Base-by-base conservation (phyloP, 257 asterid species). In the Nicotiana knightiana region DNA sequence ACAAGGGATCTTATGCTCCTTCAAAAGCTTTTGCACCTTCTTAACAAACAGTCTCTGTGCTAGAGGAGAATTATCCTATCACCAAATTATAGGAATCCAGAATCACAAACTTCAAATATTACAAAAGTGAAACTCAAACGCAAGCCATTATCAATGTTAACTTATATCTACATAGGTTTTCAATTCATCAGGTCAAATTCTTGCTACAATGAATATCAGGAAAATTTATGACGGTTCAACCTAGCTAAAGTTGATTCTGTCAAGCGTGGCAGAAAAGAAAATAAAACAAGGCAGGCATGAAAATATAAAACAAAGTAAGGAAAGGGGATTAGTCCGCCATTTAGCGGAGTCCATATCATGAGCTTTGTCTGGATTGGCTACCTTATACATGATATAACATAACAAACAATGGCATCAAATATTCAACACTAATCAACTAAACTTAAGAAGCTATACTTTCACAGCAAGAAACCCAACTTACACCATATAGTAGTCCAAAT, bases 11-110 rank as follows among this genome's bases (percentile, higher is more conserved):
- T 85, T 83, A 26, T 86, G 93, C 83, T 81, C 90, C 81, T 64
- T 90, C 86, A 91, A 82, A 79, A 92, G 89, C 90, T 87, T 93
- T 84, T 86, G 89, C 84, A 91, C 77, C 89, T 94, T 92, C 83
- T 80, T 86, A 83, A 91, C 84, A 85, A 94, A 90, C 82, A 91
- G 83, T 87, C 92, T 88, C 57, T 94, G 93, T 61, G 88, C 85
- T 67, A 35, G 53, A 64, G 89, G 88, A 82, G 90, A 89, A 48
- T 85, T 77, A 81, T 93, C 97, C 98, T 94, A 92, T 67, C 15
- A 82, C 82, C 82, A 84, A 79, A 65, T 85, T 77, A 55, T 75
- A 28, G 28, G 46, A 51, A 75, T 75, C 46, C 21, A 75, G 54
- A 64, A 75, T 75, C 63, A 75, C 63, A 75, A 51, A 75, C 80